Conservation (phyloP, 2,329 filamentous ascomycete species). For the Trichoderma sp. region DNA sequence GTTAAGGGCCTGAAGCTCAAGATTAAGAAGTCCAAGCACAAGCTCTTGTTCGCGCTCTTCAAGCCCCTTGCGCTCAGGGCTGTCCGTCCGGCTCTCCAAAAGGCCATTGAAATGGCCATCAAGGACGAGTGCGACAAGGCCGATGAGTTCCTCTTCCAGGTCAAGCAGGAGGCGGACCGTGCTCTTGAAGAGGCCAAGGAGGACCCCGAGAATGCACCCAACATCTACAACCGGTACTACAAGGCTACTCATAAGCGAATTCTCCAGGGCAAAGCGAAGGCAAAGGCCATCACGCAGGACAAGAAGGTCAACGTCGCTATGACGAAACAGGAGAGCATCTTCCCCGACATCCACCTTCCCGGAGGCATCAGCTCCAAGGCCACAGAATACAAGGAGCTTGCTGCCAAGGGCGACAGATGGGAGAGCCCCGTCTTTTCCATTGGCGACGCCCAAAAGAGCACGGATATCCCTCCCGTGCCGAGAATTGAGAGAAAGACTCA, state of each 20-base stretch:
- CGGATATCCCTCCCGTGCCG: slow-evolving; percentile 65
- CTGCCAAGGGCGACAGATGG: slow-evolving; percentile 88
- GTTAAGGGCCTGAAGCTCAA: slow-evolving; percentile 84
- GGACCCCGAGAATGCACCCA: slow-evolving; percentile 72
- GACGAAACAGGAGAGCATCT: slow-evolving; percentile 80
- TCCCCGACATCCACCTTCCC: slow-evolving; percentile 83
- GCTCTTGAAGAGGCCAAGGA: slow-evolving; percentile 58
- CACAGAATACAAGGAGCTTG: slow-evolving; percentile 87
- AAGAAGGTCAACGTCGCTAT: slow-evolving; percentile 63
- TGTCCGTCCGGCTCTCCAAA: slow-evolving; percentile 80
- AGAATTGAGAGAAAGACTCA: slow-evolving; percentile 50
- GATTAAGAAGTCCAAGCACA: slow-evolving; percentile 93
- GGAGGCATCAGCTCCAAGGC: slow-evolving; percentile 87
- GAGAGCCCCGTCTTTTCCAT: slow-evolving; percentile 92
- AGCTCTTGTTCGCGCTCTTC: slow-evolving; percentile 80
- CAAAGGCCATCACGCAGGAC: slow-evolving; percentile 59
- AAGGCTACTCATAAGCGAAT: slow-evolving; percentile 72
- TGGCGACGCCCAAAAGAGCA: slow-evolving; percentile 72
- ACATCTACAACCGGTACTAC: slow-evolving; percentile 85
- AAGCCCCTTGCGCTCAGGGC: slow-evolving; percentile 86
- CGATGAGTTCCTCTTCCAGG: slow-evolving; percentile 70
- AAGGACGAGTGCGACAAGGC: slow-evolving; percentile 76
- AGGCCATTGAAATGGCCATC: slow-evolving; percentile 86
- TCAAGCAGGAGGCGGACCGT: slow-evolving; percentile 81
- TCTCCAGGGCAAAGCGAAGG: slow-evolving; percentile 77